A percentile compares a stretch with the other conserved stretches of the same genome.
Conservation (phyloP, 257 asterid genomes). For the Datura wrightii region DNA sequence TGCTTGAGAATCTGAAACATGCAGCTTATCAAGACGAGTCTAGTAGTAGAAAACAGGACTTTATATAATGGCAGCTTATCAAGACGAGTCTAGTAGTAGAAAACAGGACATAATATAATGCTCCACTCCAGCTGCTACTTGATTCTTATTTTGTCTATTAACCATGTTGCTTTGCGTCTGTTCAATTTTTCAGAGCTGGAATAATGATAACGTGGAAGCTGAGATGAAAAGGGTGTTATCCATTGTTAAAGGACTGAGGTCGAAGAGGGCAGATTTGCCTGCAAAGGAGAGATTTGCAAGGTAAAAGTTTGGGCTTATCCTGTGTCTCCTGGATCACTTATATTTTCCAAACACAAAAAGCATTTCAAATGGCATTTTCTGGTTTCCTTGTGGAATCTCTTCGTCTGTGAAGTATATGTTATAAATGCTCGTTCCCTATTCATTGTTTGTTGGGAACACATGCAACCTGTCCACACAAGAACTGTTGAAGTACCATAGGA, state of each 20-base stretch:
- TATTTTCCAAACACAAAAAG: not conserved
- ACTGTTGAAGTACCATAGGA: not conserved
- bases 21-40: not conserved
- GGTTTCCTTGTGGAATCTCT: not conserved
- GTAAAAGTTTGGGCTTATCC: conserved; percentile 41
- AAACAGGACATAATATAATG: not conserved
- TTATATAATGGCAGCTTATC: not conserved
- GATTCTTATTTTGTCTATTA: conserved; percentile 24
- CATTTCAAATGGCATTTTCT: conserved; percentile 5
- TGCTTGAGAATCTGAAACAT: conserved; percentile 20
- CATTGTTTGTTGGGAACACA: not conserved
- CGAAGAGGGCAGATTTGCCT: conserved; percentile 71
- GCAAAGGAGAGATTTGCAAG: conserved; percentile 76
- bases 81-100: not conserved
- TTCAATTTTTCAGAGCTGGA: conserved; percentile 64
- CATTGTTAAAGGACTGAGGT: conserved; percentile 74
- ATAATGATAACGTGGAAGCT: conserved; percentile 66
- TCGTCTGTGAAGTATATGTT: not conserved
- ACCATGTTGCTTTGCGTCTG: conserved; percentile 24
- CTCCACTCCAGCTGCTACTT: not conserved
- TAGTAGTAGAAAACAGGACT: conserved; percentile 11
- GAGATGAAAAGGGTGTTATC: conserved; percentile 78
- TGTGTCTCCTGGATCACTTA: not conserved
- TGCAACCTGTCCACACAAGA: not conserved
- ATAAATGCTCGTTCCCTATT: not conserved